These are phyloP conservation scores for Areca catechu DNA, from an alignment of 176 grass and related monocot genomes.

Conservation along the genomic window DNA sequence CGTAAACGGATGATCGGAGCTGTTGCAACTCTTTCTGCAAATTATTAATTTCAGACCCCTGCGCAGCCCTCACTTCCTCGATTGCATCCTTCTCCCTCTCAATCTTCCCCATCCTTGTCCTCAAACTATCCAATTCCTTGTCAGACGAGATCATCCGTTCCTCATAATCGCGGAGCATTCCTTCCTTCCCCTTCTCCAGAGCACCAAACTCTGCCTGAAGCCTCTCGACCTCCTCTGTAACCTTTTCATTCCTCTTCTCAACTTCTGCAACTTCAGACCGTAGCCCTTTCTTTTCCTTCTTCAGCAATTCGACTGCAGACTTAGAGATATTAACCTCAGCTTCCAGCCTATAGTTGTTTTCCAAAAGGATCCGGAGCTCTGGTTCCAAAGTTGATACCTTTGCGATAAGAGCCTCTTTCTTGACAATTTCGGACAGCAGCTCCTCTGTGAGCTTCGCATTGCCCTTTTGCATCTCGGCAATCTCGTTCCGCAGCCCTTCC, in stretches of 20 bases:
- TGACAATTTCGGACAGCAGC: neutral
- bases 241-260: conserved; percentile 6
- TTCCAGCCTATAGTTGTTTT: conserved; percentile 24
- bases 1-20: conserved; percentile 20
- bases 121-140: conserved; percentile 10
- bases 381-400: conserved; percentile 11
- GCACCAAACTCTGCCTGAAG: conserved; percentile 21
- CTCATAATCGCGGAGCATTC: conserved; percentile 18
- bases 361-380: neutral
- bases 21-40: conserved; percentile 24
- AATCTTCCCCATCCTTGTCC: neutral
- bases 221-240: conserved; percentile 30
- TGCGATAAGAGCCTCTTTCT: conserved; percentile 22
- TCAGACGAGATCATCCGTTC: conserved; percentile 12
- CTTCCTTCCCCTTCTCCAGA: conserved; percentile 29
- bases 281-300: conserved; percentile 18
- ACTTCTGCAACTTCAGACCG: conserved; percentile 10
- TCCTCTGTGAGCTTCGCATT: conserved; percentile 19
- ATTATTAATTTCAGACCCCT: conserved; percentile 22
- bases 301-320: conserved; percentile 22
- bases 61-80: neutral
- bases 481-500: conserved; percentile 10
- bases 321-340: conserved; percentile 13
- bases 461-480: conserved; percentile 13
- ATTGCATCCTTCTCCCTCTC: conserved; percentile 36